Percentiles rank a stretch among this genome's conserved stretches.
phyloP scores from a whole-genome alignment of 148 eudicot species.

The Vaccinium corymbosum region DNA sequence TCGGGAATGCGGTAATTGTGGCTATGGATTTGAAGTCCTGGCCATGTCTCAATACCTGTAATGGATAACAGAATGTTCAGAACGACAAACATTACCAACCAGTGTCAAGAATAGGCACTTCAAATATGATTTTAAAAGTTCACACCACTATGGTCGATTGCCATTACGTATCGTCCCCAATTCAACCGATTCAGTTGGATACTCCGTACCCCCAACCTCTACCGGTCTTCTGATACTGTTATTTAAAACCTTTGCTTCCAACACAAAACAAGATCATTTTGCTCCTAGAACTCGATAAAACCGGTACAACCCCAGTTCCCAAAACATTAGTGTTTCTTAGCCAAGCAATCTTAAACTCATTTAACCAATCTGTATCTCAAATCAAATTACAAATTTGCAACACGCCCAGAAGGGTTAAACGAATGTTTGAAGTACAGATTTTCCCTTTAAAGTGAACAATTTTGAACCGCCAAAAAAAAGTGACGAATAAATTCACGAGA shows the following conservation, averaged over 20 bases:
- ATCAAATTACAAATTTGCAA: neutral
- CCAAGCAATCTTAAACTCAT: neutral
- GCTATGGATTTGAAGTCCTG: slow-evolving; percentile 88
- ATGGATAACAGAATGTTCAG: neutral
- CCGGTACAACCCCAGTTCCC: neutral
- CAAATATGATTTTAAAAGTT: no score
- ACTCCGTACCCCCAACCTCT: no score
- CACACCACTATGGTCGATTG: no score
- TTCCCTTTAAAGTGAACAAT: neutral
- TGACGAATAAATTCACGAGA: neutral
- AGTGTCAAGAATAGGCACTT: no score
- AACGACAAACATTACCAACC: neutral
- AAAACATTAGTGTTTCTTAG: neutral
- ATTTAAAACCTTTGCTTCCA: neutral
- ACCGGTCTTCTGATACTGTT: no score
- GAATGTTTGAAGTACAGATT: neutral
- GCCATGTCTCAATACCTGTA: slow-evolving; percentile 78
- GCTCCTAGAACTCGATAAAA: neutral
- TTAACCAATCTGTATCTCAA: neutral
- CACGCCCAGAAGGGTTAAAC: neutral
- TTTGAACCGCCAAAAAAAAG: no score
- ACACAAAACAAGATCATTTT: neutral
- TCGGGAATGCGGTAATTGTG: slow-evolving; percentile 92
- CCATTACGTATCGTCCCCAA: no score
- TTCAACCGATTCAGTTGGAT: no score